These are phyloP conservation scores for Hericium erinaceus DNA, from an alignment of 768 basidiomycete species.

Conservation along the genomic window DNA sequence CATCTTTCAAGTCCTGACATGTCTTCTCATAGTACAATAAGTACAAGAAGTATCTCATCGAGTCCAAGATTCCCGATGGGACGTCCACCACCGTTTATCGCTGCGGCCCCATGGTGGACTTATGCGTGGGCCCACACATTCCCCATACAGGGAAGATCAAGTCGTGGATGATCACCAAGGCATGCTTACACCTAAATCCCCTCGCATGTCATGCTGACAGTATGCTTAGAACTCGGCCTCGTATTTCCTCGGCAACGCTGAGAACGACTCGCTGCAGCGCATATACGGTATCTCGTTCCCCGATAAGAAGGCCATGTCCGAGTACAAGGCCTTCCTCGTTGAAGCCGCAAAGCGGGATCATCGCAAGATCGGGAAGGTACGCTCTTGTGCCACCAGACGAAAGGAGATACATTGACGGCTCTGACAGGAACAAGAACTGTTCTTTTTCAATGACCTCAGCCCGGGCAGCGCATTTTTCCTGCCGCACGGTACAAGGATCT, in stretches of 20 bases:
- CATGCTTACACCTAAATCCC: conserved; percentile 17
- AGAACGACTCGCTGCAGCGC: conserved; percentile 90
- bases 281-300: conserved; percentile 99
- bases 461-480: conserved; percentile 96
- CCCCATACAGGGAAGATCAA: conserved; percentile 98
- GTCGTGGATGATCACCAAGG: conserved; percentile 94
- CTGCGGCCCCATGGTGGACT: conserved; percentile 96
- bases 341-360: conserved; percentile 99
- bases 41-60: conserved; percentile 93
- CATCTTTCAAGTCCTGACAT: background rate
- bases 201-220: background rate
- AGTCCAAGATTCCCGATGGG: conserved; percentile 92
- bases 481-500: conserved; percentile 94
- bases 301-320: conserved; percentile 88
- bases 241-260: conserved; percentile 92
- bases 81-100: conserved; percentile 96
- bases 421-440: conserved; percentile 84
- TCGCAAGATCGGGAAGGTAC: conserved; percentile 83
- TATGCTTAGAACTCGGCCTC: conserved; percentile 79
- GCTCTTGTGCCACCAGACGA: background rate
- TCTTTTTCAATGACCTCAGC: conserved; percentile 96
- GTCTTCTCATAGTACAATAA: conserved; percentile 76
- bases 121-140: conserved; percentile 95
- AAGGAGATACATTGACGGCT: conserved; percentile 2
- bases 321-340: conserved; percentile 91